Evolutionary conservation across 306 rosid genomes (phyloP).

Genomic region (Datisca glomerata): DNA sequence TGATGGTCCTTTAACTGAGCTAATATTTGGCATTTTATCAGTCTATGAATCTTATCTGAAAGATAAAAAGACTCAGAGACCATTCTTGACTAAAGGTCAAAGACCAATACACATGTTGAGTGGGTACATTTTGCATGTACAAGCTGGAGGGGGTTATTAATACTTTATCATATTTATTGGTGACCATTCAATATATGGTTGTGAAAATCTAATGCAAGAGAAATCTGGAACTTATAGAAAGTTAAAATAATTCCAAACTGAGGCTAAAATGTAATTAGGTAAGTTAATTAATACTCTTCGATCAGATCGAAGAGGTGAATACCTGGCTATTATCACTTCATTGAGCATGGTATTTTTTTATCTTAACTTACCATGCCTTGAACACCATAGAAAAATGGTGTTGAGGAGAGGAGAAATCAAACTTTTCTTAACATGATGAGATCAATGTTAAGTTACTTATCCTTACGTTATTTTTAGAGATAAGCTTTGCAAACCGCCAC

Average conservation of each 20-base stretch:
- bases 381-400: background rate
- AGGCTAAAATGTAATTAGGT: background rate
- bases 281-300: background rate
- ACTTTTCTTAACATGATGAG: background rate
- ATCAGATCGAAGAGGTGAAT: background rate
- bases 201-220: background rate
- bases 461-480: background rate
- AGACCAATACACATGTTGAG: background rate
- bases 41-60: no score
- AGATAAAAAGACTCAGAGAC: background rate
- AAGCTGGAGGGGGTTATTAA: background rate
- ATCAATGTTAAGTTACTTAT: background rate
- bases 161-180: background rate
- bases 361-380: background rate
- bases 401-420: background rate
- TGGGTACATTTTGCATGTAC: background rate
- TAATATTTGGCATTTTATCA: no score
- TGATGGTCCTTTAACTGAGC: no score
- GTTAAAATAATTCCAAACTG: background rate
- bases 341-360: no score
- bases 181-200: background rate
- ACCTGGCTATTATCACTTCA: background rate
- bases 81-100: background rate
- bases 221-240: no score
- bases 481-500: background rate